phyloP scores from a whole-genome alignment of 768 basidiomycete genomes.

The Nidula microcarpa region DNA sequence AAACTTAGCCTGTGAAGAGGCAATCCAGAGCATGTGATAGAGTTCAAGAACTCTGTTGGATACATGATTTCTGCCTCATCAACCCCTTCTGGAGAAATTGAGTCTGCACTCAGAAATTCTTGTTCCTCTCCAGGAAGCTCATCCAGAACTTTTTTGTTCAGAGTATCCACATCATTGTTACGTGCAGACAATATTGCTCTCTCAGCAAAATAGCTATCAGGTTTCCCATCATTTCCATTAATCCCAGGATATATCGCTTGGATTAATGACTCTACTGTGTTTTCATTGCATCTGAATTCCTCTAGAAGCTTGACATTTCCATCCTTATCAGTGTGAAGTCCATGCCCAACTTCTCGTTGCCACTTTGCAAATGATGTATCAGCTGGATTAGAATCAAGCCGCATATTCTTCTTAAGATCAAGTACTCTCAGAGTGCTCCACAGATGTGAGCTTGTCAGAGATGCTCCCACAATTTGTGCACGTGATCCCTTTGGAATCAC shows the following conservation, averaged over 20 bases:
- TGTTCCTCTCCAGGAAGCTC: neutral
- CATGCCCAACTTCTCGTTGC: constrained; percentile 25
- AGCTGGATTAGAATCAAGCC: constrained; percentile 23
- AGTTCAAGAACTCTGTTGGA: no score
- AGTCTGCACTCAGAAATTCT: neutral
- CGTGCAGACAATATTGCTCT: neutral
- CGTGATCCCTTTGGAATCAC: constrained; percentile 33
- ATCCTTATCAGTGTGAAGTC: constrained; percentile 2
- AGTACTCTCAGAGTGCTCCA: constrained; percentile 31
- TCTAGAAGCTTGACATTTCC: constrained; percentile 5
- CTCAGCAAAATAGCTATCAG: neutral
- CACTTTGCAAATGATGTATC: constrained; percentile 26
- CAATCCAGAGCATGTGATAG: no score
- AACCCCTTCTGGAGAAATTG: neutral
- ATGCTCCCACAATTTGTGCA: constrained; percentile 33
- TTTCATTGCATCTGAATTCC: neutral
- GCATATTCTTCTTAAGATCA: constrained; percentile 37
- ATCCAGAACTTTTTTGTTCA: constrained; percentile 15
- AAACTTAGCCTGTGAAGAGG: no score
- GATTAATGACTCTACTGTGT: neutral
- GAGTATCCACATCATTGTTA: constrained; percentile 23
- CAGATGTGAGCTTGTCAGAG: constrained; percentile 28
- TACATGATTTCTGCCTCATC: no score
- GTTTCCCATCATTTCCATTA: neutral
- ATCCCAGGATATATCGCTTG: neutral